Evolutionary conservation across 176 grass and related monocot species (phyloP).

Genomic region (Cenchrus fungigraminus): DNA sequence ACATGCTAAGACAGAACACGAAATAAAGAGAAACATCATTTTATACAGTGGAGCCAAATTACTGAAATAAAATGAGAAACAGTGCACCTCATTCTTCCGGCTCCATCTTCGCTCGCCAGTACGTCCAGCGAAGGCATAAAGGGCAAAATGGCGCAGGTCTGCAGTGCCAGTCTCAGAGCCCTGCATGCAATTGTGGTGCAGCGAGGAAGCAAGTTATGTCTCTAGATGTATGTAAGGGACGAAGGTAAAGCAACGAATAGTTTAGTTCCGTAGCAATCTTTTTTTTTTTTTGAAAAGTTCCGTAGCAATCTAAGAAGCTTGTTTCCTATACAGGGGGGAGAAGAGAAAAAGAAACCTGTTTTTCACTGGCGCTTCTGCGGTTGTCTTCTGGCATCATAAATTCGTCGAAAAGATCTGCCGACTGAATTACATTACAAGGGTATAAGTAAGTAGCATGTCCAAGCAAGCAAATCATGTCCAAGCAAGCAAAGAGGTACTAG

Average conservation of each 20-base stretch:
- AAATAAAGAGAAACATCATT: neutral
- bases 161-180: conserved; percentile 47
- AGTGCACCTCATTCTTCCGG: conserved; percentile 85
- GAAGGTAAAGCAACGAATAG: neutral
- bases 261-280: neutral
- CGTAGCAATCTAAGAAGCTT: neutral
- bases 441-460: neutral
- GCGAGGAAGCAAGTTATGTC: neutral
- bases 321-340: neutral
- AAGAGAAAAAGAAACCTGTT: conserved; percentile 58
- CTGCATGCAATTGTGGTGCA: conserved; percentile 37
- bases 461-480: neutral
- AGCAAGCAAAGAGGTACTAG: neutral
- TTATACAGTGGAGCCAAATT: conserved; percentile 8
- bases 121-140: conserved; percentile 96
- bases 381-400: conserved; percentile 59
- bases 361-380: conserved; percentile 70
- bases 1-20: neutral
- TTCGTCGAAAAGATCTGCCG: conserved; percentile 84
- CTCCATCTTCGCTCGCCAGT: conserved; percentile 73
- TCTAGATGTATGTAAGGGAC: neutral
- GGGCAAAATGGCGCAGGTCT: conserved; percentile 90
- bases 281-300: too few species aligned
- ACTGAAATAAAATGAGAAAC: conserved; percentile 4
- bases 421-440: conserved; percentile 27